Evolutionary conservation across 2,329 filamentous ascomycete genomes (phyloP), one percentile per base, ranked within the genome.

Genomic region (Penicillium occitanis): DNA sequence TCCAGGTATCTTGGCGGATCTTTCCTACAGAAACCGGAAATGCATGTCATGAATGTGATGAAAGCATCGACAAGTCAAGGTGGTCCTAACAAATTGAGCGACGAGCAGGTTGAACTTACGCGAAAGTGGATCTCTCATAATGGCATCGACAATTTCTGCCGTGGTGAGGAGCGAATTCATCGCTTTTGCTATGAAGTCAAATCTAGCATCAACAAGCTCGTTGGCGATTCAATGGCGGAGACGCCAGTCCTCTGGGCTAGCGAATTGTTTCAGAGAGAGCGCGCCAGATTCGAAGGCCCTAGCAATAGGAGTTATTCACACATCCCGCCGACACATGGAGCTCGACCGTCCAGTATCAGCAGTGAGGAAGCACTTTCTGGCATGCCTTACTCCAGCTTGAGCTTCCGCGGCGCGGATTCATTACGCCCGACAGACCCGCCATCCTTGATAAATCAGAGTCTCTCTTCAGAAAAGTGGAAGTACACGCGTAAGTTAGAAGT

Each of bases 11-110:
- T 84, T 6, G 79, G 80, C 19, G 81, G 80, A 61, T 84, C 82
- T 33, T 90, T 94, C 67, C 84, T 96, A 7, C 88, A 93, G 70
- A 91, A 91, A 71, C 90, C 90, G 0, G 92, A 96, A 77, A 88
- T 90, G 6, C 92, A 97, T 74, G 87, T 95, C 53, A 87, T 97
- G 76, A 93, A 97, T 68, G 86, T 97, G 13, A 85, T 98, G 74
- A 92, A 93, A 35, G 93, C 93, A 5, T 84, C 87, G 0, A 88
- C 90, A 65, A 91, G 91, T 63, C 91, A 96, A 71, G 94, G 93
- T 13, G 94, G 95, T 0, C 92, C 92, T 0, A 96, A 96, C 77
- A 99, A 99, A 77, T 85, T 99, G 13, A 93, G 92, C n/a, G 94
- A 98, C 74, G 92, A 97, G 64, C 95, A 98, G 76, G 90, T 93